Base-by-base conservation (phyloP, 1,284 basidiomycete species). In the Malassezia pachydermatis region DNA sequence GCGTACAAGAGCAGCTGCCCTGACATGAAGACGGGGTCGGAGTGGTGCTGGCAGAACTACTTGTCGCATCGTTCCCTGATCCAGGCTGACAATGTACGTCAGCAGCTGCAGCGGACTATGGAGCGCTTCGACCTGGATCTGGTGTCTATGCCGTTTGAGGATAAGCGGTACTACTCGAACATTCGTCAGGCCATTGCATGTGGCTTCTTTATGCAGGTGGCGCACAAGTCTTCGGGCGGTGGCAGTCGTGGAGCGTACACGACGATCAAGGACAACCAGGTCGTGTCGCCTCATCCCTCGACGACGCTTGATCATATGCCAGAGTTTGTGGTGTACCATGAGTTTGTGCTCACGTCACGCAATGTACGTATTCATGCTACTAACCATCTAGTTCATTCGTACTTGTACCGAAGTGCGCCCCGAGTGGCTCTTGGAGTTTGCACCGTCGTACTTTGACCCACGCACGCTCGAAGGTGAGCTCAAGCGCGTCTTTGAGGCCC, bases 181-280 rank as follows among this genome's bases (percentile, higher is more conserved):
- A 83, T 98, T 52, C 81, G 87, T 24, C 83, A 84, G 73, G 83
- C 85, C 1, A 77, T 98, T 36, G 84, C 87, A 0, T 86, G 84
- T 66, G 92, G 90, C 20, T 98, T 88, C 78, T 99, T 98, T 76
- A 95, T 95, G 92, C 92, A 96, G 72, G 82, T 92, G 7, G 92
- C 90, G 5, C 88, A 95, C 73, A 88, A 87, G 72, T 55, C 59
- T 4, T 33, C 38, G 5, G 49, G 49, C 11, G 58, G 58, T n/a
- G 62, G 63, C 35, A 60, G 54, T 45, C 60, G 61, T 35, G 60
- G 60, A 29, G 45, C 54, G 3, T 68, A 65, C 72, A 67, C 82
- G 58, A 96, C 89, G 0, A 82, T 94, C 57, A 96, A 95, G 75
- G 89, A 96, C 71, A 88, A 90, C 66, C 88, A 90, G 76, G 80